phyloP scores from a whole-genome alignment of 2,329 filamentous ascomycete species.

The Coniella vitis region DNA sequence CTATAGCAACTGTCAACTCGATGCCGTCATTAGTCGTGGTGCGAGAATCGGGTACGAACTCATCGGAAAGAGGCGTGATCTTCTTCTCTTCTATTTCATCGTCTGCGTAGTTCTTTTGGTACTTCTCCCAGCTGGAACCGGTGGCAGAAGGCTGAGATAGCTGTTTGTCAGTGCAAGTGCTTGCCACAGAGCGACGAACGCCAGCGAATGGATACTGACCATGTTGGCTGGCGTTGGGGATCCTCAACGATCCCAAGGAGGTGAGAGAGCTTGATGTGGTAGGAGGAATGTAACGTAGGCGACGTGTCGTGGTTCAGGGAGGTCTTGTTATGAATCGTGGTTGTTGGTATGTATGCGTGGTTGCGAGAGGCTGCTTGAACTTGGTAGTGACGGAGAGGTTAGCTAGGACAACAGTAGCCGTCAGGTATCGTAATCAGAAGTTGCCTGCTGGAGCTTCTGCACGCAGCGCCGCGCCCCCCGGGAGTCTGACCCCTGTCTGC shows the following conservation, averaged over 20 bases:
- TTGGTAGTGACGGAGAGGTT: slow-evolving; percentile 1
- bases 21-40: not conserved
- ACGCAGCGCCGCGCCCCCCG: not conserved
- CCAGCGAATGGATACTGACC: slow-evolving; percentile 26
- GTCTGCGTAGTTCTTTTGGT: slow-evolving; percentile 93
- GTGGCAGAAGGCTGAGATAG: slow-evolving; percentile 81
- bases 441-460: slow-evolving; percentile 11
- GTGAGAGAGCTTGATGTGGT: not conserved
- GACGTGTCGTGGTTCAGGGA: slow-evolving; percentile 18
- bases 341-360: slow-evolving; percentile 4
- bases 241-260: slow-evolving; percentile 5
- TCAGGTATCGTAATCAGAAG: slow-evolving; percentile 16
- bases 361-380: slow-evolving; percentile 2
- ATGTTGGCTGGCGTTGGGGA: slow-evolving; percentile 28
- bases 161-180: slow-evolving; percentile 26
- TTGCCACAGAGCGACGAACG: slow-evolving; percentile 8
- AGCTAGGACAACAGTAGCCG: slow-evolving; percentile 1
- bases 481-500: not conserved
- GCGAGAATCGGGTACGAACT: slow-evolving; percentile 36
- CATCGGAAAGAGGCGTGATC: slow-evolving; percentile 93
- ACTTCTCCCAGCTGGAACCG: slow-evolving; percentile 96
- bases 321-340: not conserved
- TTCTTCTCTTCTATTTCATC: slow-evolving; percentile 99
- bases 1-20: slow-evolving; percentile 37
- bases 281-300: slow-evolving; percentile 24